Base-by-base conservation (phyloP, 192 early-diverging fungal species). In the Podochytrium sp. region DNA sequence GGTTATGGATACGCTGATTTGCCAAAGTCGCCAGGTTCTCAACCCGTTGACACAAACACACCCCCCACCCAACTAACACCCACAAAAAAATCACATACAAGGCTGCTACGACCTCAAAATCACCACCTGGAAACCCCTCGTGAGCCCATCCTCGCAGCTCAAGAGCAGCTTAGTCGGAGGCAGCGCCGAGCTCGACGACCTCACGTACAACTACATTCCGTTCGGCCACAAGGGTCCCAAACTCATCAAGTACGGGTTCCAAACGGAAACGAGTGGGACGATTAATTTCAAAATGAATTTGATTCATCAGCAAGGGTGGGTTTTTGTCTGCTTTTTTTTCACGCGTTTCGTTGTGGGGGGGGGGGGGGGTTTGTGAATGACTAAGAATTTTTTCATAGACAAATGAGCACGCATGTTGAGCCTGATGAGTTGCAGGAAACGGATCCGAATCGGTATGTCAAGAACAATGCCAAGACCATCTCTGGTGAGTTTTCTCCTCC, bases 1-100 rank as follows among this genome's bases (percentile, higher is more conserved):
- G 83, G 83, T 27, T 84, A 84, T 57, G 81, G 79, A 18, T 78
- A 68, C 55, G 30, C 75, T 4, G 58, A 74, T 33, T 43, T 84
- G 5, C 83, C 83, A 10, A 43, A 43, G 55, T 33, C 30, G 30
- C 58, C 78, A 23, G 82, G 82, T 79, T 72, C 12, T 10, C 12
- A 47, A 47, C n/a, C 43, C 10, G 43, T 0, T 47, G n/a, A 16
- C 43, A 47, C 43, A 47, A 16, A 47, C 10, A 47, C 43, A 47
- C 10, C 43, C 43, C 43, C 10, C 43, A 20, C 43, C 29, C 20
- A 37, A 14, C 63, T 7, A 41, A 23, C 47, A 16, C 32, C 37
- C 47, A 49, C n/a, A 12, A 14, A 10, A n/a, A 57, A 32, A 57
- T 57, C n/a, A 32, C n/a, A 27, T 12, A 27, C 16, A 65, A 83